These are phyloP conservation scores for Pseudogymnoascus sp. DNA, from an alignment of 2,329 filamentous ascomycete genomes.

Conservation along the genomic window DNA sequence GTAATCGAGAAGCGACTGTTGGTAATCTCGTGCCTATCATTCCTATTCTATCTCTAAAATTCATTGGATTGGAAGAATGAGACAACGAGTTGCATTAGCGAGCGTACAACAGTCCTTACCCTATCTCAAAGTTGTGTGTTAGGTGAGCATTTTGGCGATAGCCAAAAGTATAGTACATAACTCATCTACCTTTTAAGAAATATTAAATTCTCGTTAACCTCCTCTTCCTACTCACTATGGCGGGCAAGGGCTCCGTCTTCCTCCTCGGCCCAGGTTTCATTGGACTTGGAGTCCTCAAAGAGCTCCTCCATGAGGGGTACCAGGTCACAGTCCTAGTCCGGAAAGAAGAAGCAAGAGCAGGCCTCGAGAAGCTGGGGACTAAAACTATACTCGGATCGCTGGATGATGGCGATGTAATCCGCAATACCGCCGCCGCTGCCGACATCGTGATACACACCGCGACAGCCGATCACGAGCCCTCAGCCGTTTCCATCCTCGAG, in stretches of 20 bases:
- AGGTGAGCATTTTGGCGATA: background rate
- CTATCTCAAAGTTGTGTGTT: background rate
- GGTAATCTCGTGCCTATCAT: background rate
- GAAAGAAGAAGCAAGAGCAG: constrained; percentile 32
- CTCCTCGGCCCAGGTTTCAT: constrained; percentile 42
- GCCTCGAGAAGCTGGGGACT: constrained; percentile 33
- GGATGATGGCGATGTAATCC: constrained; percentile 35
- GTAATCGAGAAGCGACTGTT: background rate
- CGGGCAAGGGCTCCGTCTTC: constrained; percentile 28
- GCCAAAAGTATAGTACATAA: background rate
- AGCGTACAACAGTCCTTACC: background rate
- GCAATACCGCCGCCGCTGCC: constrained; percentile 30
- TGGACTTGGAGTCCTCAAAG: constrained; percentile 40
- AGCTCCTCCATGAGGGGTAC: constrained; percentile 37
- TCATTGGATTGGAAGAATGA: background rate
- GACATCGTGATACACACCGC: constrained; percentile 44
- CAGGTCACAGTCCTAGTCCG: constrained; percentile 37
- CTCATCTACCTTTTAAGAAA: background rate
- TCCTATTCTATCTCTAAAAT: background rate
- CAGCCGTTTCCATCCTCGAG: constrained; percentile 38
- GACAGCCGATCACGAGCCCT: constrained; percentile 42
- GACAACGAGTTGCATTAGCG: background rate
- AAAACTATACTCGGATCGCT: constrained; percentile 36
- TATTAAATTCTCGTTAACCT: background rate
- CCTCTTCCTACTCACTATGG: constrained; percentile 11